These are phyloP conservation scores for Globisporangium perplexum DNA, from an alignment of 352 stramenopile genomes.

Conservation along the genomic window DNA sequence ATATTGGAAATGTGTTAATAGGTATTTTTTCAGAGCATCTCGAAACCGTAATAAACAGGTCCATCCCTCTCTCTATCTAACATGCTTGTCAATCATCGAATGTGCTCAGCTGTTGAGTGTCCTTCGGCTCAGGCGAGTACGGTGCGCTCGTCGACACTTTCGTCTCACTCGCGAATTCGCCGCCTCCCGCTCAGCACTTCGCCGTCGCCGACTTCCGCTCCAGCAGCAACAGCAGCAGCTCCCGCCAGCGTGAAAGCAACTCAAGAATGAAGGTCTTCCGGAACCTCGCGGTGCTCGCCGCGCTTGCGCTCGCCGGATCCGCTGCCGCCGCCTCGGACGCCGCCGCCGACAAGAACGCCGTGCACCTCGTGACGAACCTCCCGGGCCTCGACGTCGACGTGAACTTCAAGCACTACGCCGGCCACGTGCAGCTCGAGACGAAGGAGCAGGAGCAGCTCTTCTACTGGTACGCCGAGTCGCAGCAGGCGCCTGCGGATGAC, in stretches of 20 bases:
- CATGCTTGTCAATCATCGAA: too few species aligned
- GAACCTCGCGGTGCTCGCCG: slow-evolving; percentile 19
- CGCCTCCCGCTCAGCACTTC: neutral
- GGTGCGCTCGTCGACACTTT: neutral
- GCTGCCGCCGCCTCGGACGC: slow-evolving; percentile 4
- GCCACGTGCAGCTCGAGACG: slow-evolving; percentile 41
- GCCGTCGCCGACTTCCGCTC: too few species aligned
- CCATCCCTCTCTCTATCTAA: too few species aligned
- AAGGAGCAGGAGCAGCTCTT: slow-evolving; percentile 58
- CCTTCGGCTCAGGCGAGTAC: too few species aligned
- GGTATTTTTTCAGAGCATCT: too few species aligned
- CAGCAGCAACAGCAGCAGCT: neutral
- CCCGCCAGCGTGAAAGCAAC: neutral
- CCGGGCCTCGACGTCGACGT: slow-evolving; percentile 35
- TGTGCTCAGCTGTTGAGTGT: neutral
- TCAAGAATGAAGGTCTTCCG: slow-evolving; percentile 33
- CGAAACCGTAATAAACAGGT: too few species aligned
- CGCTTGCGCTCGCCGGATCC: slow-evolving; percentile 18
- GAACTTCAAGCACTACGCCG: slow-evolving; percentile 69
- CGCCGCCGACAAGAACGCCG: slow-evolving; percentile 25
- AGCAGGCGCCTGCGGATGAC: slow-evolving; percentile 41
- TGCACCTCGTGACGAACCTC: slow-evolving; percentile 43
- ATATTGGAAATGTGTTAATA: too few species aligned
- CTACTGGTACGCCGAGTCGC: slow-evolving; percentile 78
- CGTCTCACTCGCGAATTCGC: slow-evolving; percentile 3